These are phyloP conservation scores for Amanita polypyramis DNA, from an alignment of 768 basidiomycete species.

Conservation along the genomic window DNA sequence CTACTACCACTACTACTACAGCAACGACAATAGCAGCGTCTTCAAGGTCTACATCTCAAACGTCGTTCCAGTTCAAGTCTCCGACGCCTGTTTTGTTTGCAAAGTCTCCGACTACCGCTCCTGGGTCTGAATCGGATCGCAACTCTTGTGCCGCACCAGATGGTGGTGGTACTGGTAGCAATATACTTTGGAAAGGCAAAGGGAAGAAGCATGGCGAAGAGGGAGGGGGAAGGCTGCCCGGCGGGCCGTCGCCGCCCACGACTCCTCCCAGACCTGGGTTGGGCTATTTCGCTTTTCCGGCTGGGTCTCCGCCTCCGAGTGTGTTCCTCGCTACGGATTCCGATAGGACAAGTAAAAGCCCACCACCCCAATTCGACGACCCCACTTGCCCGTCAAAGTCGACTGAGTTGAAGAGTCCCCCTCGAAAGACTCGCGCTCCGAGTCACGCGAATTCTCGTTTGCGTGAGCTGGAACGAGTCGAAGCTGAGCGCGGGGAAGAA, in stretches of 20 bases:
- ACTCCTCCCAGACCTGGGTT: background rate
- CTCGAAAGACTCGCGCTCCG: background rate
- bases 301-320: background rate
- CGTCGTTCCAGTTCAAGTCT: background rate
- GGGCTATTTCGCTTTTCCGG: constrained; percentile 7
- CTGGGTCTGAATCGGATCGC: no score
- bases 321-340: background rate
- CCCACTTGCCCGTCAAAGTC: no score
- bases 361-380: background rate
- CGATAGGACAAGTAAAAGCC: background rate
- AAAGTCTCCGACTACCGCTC: background rate
- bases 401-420: no score
- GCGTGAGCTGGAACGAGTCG: constrained; percentile 13
- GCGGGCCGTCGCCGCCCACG: no score
- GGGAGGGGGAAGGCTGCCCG: background rate
- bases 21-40: no score
- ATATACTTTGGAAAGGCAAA: background rate
- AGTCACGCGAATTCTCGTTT: background rate
- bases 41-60: no score
- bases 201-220: background rate
- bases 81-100: background rate
- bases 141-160: no score
- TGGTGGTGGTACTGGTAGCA: no score
- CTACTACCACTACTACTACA: background rate
- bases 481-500: constrained; percentile 39